Base-by-base conservation (phyloP, 176 grass and related monocot species). In the Stipa capillata region DNA sequence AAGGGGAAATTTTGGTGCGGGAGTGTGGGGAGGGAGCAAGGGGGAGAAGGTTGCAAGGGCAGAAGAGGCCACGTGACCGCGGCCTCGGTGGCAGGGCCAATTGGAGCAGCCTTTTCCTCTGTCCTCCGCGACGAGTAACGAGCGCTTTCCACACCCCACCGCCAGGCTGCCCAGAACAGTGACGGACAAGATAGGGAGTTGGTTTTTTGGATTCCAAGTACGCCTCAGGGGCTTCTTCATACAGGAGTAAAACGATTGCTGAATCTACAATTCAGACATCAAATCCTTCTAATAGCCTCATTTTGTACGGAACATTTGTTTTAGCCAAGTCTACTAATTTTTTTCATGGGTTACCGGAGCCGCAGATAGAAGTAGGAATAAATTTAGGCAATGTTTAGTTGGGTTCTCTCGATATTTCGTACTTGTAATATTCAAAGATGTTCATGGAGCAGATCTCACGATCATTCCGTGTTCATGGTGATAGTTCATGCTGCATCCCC, bases 71-170 rank as follows among this genome's bases (percentile, higher is more conserved):
- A 79, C 83, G 72, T 90, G 82, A 76, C 39, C 47, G 76, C 53
- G 40, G 65, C 77, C 71, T 85, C 78, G 66, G 83, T 85, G 72
- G 48, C 77, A 53, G 81, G 52, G 76, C 77, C 82, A 76, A 63
- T 40, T 85, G 82, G 73, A 77, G 87, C 82, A 74, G 82, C 62
- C 65, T 73, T 82, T 35, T 66, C 56, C 42, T n/a, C 24, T 72
- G 77, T 70, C 32, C 21, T 29, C 67, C 45, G 57, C 72, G 73
- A 40, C 54, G 65, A 59, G 49, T 54, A 27, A 71, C 79, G 42
- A 24, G 52, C 52, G 70, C 76, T 85, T 85, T 85, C 53, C 52
- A 47, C 87, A 58, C 62, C 21, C 76, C 37, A n/a, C 71, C 71
- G 21, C 57, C 74, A n/a, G 62, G 2, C 62, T 31, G 17, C 61